Base-by-base conservation (phyloP, 1,139 yeast species). In the Wickerhamomyces sp. region DNA sequence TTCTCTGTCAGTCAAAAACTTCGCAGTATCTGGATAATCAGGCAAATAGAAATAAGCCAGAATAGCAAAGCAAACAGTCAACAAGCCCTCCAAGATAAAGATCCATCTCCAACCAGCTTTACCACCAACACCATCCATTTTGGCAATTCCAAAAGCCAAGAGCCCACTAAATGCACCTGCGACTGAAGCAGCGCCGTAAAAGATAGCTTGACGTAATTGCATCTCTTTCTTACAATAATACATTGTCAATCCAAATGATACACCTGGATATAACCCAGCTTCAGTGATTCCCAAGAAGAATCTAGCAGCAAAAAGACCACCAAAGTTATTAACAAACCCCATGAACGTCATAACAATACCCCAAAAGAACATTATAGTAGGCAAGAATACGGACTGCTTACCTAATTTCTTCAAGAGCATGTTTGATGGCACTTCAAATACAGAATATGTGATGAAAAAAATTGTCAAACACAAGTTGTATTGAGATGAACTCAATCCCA, bases 41-140 rank as follows among this genome's bases (percentile, higher is more conserved):
- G 74, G 74, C 36, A 78, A 57, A 3, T 69, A 52, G 44, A 70
- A 68, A 46, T 59, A 74, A 21, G 75, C 63, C 16, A 66, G 40
- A 11, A 67, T 33, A 0, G 76, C 77, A 40, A 73, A 64, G 2
- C 70, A 70, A 30, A 68, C 63, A 10, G 82, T 74, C 18, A 67
- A 55, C 6, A 65, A 53, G n/a, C 82, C 82, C 47, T 76, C 82
- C 28, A 77, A 56, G 34, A 75, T 64, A 49, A 75, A 75, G 40
- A 77, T 61, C 81, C 82, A 78, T 54, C 73, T 60, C 84, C 84
- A 78, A 6, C 79, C 61, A 11, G 40, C 41, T 30, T 47, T 46
- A 1, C 63, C 63, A 13, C 62, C 61, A 26, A 53, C 50, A 21
- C 63, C 64, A 34, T 51, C 47, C 57, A 62, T 55, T 33, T 58